Base-by-base conservation (phyloP, 2,329 filamentous ascomycete genomes). In the Hymenoscyphus occultus region DNA sequence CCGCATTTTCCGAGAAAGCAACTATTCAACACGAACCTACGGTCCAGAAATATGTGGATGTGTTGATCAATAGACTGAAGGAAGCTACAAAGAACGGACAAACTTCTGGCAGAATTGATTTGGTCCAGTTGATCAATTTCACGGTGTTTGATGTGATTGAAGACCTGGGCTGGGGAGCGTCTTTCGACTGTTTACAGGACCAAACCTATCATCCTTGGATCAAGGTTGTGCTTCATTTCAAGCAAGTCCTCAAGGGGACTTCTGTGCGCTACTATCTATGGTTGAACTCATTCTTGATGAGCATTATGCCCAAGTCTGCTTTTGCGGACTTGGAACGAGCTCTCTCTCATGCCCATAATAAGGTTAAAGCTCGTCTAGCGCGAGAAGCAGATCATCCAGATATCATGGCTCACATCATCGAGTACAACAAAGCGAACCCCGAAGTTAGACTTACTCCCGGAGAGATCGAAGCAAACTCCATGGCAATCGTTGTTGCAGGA, bases 111-210 rank as follows among this genome's bases (percentile, higher is more conserved):
- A 60, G 22, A 4, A 54, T 69, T 28, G 67, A 71, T 57, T 72
- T 78, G 67, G 71, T 68, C 9, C 67, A 72, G 57, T 78, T 76
- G 76, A 74, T 70, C 62, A 75, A 76, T 60, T 77, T 72, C 66
- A 64, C 72, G 1, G 73, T 77, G 3, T 78, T 79, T 67, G 77
- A 78, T 67, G 70, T 78, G 35, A 73, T 78, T 51, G 78, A 78
- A n/a, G 79, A 81, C 64, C 73, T 82, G 39, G 76, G 78, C 0
- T 82, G 80, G 66, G 79, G 77, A 2, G 76, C 79, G 60, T 74
- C 77, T 1, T 80, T 79, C 68, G 71, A 71, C 12, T 74, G 71
- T 62, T 64, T 78, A 14, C 63, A 74, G 45, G 65, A 67, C 59
- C 73, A 73, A 68, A 51, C 31, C 56, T 71, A 66, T 35, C 63